Evolutionary conservation across 371 early-diverging fungal genomes (phyloP), one percentile per base, ranked within the genome.

Genomic region (Basidiobolus meristosporus): DNA sequence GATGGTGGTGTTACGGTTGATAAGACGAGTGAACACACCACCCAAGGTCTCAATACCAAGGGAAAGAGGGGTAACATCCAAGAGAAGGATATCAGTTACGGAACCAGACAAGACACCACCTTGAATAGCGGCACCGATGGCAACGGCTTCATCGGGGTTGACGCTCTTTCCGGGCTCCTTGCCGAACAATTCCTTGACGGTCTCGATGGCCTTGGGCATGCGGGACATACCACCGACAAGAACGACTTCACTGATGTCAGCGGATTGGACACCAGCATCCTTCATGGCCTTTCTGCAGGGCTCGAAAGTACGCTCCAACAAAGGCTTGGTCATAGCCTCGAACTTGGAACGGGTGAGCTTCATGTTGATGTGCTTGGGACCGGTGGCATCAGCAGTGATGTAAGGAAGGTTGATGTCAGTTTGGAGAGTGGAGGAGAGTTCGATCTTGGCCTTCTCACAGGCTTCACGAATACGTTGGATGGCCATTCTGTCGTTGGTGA

Each of bases 171-270:
- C 73, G 9, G 98, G 96, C 33, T 92, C 86, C 20, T 73, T 75
- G 31, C 84, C 83, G 57, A 98, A 98, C 42, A 89, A 62, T 17
- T 53, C 42, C 62, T 84, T 83, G 58, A 98, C 98, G 1, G 84
- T 73, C 42, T 90, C 88, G 48, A 89, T 70, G 16, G 98, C 95
- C 63, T 84, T 89, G 49, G 98, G 98, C 70, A 98, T 87, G 54
- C 98, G 81, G 30, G 95, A 85, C 96, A 95, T 95, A 54, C 99
- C 99, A 53, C 99, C 99, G 32, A 99, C 99, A 42, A 99, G 67
- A 47, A 99, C 87, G 23, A 98, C 90, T 57, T 98, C 97, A 51
- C 78, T 71, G 45, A 99, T 80, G 18, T 89, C 85, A 39, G 54
- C 73, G 43, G 69, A 59, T 28, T 57, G 40, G 16, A 98, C 66